Evolutionary conservation across 2,329 filamentous ascomycete species (phyloP).

Genomic region (Fusarium siculi): DNA sequence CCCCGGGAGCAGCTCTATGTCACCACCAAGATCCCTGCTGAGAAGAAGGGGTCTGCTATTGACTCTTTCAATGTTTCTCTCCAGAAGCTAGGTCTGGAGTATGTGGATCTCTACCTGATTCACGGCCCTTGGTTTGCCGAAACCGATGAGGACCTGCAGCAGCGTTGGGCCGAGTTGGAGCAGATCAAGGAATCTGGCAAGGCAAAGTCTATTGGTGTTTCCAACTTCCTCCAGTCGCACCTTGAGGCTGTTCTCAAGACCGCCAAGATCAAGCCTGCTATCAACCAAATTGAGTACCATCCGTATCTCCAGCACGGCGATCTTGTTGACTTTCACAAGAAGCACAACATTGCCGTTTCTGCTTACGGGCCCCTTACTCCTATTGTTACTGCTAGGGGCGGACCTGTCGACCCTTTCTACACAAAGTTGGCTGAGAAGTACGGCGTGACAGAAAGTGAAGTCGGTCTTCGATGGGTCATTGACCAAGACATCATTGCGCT

Average conservation of each 20-base stretch:
- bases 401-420: conserved; percentile 65
- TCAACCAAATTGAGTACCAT: conserved; percentile 87
- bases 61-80: conserved; percentile 69
- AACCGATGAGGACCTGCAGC: conserved; percentile 63
- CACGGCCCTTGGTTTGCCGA: conserved; percentile 67
- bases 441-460: conserved; percentile 63
- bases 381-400: conserved; percentile 58
- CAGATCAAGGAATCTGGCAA: conserved; percentile 74
- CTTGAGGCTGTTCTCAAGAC: conserved; percentile 67
- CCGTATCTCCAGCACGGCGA: conserved; percentile 76
- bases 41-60: conserved; percentile 53
- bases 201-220: conserved; percentile 78
- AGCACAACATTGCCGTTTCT: conserved; percentile 66
- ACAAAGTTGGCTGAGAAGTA: conserved; percentile 66
- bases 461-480: conserved; percentile 69
- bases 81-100: conserved; percentile 72
- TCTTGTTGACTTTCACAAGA: conserved; percentile 66
- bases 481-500: conserved; percentile 69
- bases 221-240: conserved; percentile 73
- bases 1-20: conserved; percentile 76
- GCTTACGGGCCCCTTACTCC: conserved; percentile 68
- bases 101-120: conserved; percentile 77
- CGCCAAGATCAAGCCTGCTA: conserved; percentile 70
- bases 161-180: conserved; percentile 69
- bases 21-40: conserved; percentile 66